phyloP scores from a whole-genome alignment of 169 alveolate genomes.

The Amoebophrya sp. region DNA sequence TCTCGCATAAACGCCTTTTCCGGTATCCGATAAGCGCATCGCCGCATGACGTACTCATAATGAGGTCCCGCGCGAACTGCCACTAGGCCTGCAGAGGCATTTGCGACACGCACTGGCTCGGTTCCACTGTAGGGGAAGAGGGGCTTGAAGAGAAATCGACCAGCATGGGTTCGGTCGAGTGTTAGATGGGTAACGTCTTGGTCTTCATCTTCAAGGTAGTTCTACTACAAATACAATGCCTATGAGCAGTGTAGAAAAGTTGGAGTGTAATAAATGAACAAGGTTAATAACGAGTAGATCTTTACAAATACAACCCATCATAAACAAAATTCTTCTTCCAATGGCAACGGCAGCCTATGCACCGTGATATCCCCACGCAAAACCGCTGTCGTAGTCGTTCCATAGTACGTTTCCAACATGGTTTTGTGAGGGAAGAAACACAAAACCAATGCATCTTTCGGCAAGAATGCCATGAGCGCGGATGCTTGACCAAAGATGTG shows the following conservation, averaged over 20 bases:
- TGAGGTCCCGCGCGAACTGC: neutral
- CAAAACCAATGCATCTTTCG: neutral
- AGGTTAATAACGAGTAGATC: too few species aligned
- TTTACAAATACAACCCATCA: too few species aligned
- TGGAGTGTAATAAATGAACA: too few species aligned
- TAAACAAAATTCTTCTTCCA: too few species aligned
- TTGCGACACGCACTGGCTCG: neutral
- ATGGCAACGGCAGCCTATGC: too few species aligned
- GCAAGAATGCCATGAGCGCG: neutral
- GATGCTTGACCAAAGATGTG: neutral
- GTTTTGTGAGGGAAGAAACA: neutral
- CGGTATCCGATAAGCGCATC: neutral
- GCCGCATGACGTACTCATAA: neutral
- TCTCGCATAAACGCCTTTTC: neutral
- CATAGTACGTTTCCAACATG: neutral
- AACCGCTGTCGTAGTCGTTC: neutral
- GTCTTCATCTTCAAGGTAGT: too few species aligned
- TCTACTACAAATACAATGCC: too few species aligned
- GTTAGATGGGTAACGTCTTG: too few species aligned
- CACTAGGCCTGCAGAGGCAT: neutral
- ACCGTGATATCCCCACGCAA: neutral
- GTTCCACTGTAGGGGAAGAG: neutral
- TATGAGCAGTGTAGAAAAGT: too few species aligned
- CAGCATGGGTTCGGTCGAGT: neutral
- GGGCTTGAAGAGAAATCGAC: neutral